Evolutionary conservation across 352 stramenopile genomes (phyloP), one percentile per base, ranked within the genome.

Genomic region (Thraustochytrium sp.): DNA sequence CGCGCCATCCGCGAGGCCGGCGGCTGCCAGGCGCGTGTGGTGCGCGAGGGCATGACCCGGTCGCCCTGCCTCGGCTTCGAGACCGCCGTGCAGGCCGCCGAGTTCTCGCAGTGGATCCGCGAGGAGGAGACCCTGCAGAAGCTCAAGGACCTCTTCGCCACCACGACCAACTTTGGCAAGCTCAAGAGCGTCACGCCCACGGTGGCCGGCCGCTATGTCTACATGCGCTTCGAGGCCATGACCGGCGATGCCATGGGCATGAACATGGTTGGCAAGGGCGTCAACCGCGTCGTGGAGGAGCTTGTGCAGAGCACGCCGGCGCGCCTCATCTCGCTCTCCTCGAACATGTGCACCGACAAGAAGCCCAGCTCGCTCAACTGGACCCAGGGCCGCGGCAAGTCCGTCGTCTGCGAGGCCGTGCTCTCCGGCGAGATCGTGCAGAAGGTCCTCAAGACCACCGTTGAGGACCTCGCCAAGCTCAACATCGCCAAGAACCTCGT

Each of bases 271-370:
- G 92, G 88, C 26, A 97, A 97, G 89, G 93, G 93, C 51, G 90
- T 85, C 74, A 87, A 95, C 40, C 90, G 89, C 9, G 91, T 94
- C 11, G 90, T 95, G 78, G 89, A 95, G 54, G 84, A 86, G n/a
- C 84, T 97, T 3, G 26, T 84, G 36, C 62, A 87, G 54, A 72
- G 87, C n/a, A 96, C 95, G 76, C 89, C 90, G 0, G 76, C 94
- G 26, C 82, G 90, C 56, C 86, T 96, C 3, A 85, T 97, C 16
- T 91, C 92, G 26, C 88, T 97, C 55, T 92, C 86, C 59, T 92
- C 93, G 23, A 97, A 97, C 85, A 93, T 96, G 90, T 97, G 93
- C 85, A 96, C 92, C 0, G 93, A 97, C 86, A 97, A 97, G 83
- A 97, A 97, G 87, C 90, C 92, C 31, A 90, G 92, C n/a, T 92